phyloP scores from a whole-genome alignment of 345 rosid species.

The Pelargonium nanum region DNA sequence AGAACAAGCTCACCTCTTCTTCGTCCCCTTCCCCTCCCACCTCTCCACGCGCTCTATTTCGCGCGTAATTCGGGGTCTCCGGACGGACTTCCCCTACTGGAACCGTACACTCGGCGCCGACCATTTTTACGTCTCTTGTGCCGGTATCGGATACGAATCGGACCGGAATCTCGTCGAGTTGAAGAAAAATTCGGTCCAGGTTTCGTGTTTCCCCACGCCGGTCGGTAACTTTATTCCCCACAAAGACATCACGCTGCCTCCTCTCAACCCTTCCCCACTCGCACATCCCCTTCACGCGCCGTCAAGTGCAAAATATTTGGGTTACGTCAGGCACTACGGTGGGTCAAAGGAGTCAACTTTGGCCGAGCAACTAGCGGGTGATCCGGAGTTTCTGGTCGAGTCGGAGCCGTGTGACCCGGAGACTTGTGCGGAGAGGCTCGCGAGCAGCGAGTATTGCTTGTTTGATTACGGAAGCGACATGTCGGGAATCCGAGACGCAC shows the following conservation, averaged over 20 bases:
- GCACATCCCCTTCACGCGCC: conserved; percentile 8
- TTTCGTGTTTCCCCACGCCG: conserved; percentile 43
- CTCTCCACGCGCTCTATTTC: conserved; percentile 27
- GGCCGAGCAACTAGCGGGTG: conserved; percentile 17
- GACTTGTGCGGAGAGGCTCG: conserved; percentile 18
- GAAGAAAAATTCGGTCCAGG: conserved; percentile 54
- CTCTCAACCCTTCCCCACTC: conserved; percentile 19
- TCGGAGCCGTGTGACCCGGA: conserved; percentile 30
- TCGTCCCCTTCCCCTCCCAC: conserved; percentile 34
- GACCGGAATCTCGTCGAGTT: conserved; percentile 46
- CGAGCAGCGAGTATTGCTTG: conserved; percentile 37
- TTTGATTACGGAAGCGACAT: conserved; percentile 33
- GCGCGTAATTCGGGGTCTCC: conserved; percentile 22
- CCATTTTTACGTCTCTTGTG: conserved; percentile 36
- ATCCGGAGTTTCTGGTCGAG: conserved; percentile 35
- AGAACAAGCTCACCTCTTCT: conserved; percentile 42
- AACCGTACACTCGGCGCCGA: conserved; percentile 61
- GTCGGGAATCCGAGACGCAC: conserved; percentile 33
- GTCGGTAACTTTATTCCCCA: conserved; percentile 37
- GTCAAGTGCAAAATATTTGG: conserved; percentile 11
- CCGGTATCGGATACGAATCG: conserved; percentile 27
- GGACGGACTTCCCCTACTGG: conserved; percentile 41
- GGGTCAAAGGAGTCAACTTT: conserved; percentile 18
- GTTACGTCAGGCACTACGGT: conserved; percentile 19
- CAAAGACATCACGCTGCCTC: conserved; percentile 47